A percentile compares a stretch with the other conserved stretches of the same genome.
Conservation (phyloP, 768 basidiomycete genomes). For the Tulasnella sp. region DNA sequence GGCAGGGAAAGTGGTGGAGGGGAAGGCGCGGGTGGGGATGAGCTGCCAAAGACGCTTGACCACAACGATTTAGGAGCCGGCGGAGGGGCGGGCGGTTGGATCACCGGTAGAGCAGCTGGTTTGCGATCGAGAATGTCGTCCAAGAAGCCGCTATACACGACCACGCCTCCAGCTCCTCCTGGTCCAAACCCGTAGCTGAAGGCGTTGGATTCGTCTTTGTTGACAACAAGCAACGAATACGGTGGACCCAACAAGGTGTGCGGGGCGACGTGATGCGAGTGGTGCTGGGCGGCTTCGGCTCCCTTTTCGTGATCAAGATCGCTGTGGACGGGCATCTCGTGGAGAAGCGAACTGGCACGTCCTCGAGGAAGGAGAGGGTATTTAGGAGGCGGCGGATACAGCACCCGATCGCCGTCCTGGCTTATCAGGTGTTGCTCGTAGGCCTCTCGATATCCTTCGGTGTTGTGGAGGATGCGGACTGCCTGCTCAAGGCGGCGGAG, state of each 20-base stretch:
- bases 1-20: constrained; percentile 39
- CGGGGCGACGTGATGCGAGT: constrained; percentile 37
- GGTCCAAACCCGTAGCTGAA: constrained; percentile 96
- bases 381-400: constrained; percentile 74
- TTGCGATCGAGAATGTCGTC: constrained; percentile 52
- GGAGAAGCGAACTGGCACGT: constrained; percentile 67
- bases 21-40: constrained; percentile 36
- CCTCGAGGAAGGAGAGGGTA: constrained; percentile 83
- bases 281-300: constrained; percentile 40
- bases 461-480: constrained; percentile 37
- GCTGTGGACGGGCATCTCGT: constrained; percentile 35
- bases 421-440: constrained; percentile 54
- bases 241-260: constrained; percentile 74
- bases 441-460: constrained; percentile 46
- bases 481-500: constrained; percentile 70
- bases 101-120: neutral
- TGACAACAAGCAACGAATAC: constrained; percentile 85
- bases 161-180: constrained; percentile 86
- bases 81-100: constrained; percentile 9
- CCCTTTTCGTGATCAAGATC: constrained; percentile 30
- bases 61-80: constrained; percentile 32
- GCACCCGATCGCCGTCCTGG: constrained; percentile 39
- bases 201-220: constrained; percentile 83
- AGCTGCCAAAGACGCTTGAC: constrained; percentile 47
- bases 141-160: constrained; percentile 90